phyloP scores from a whole-genome alignment of 768 basidiomycete species.

The Kwoniella mangroviensis region DNA sequence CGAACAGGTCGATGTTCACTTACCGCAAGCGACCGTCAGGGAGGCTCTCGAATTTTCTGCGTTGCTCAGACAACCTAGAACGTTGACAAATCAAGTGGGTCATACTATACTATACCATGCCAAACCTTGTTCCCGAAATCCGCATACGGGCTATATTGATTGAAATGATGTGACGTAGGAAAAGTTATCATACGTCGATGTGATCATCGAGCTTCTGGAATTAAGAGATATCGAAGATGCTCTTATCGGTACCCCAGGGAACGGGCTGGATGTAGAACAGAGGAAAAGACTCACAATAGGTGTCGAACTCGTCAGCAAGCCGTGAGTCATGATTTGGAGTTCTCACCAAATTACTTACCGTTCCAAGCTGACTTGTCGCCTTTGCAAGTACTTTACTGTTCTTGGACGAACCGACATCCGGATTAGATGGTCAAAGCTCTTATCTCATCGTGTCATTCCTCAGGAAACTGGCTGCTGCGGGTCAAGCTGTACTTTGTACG shows the following conservation, averaged over 20 bases:
- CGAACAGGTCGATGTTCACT: slow-evolving; percentile 63
- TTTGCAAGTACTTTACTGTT: slow-evolving; percentile 65
- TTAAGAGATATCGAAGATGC: slow-evolving; percentile 69
- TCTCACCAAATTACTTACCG: slow-evolving; percentile 2
- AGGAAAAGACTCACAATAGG: slow-evolving; percentile 53
- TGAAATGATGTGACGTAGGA: slow-evolving; percentile 31
- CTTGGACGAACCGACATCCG: slow-evolving; percentile 85
- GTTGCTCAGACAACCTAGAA: slow-evolving; percentile 58
- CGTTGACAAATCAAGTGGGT: slow-evolving; percentile 20
- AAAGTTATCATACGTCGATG: slow-evolving; percentile 60
- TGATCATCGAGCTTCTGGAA: slow-evolving; percentile 56
- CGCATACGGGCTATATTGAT: neutral
- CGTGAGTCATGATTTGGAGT: slow-evolving; percentile 29
- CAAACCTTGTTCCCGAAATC: too few relatives aligned
- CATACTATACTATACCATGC: neutral
- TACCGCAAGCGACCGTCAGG: slow-evolving; percentile 66
- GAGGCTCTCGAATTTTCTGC: slow-evolving; percentile 61
- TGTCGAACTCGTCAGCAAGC: slow-evolving; percentile 54
- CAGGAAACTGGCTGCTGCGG: slow-evolving; percentile 72
- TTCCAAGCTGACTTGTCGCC: neutral
- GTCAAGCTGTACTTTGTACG: slow-evolving; percentile 86
- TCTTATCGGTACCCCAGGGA: slow-evolving; percentile 66
- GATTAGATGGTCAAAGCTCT: slow-evolving; percentile 61
- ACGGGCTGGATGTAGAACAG: slow-evolving; percentile 50
- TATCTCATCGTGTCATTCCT: slow-evolving; percentile 67